Evolutionary conservation across 2,329 filamentous ascomycete species (phyloP).

Genomic region (Helotiales sp.): DNA sequence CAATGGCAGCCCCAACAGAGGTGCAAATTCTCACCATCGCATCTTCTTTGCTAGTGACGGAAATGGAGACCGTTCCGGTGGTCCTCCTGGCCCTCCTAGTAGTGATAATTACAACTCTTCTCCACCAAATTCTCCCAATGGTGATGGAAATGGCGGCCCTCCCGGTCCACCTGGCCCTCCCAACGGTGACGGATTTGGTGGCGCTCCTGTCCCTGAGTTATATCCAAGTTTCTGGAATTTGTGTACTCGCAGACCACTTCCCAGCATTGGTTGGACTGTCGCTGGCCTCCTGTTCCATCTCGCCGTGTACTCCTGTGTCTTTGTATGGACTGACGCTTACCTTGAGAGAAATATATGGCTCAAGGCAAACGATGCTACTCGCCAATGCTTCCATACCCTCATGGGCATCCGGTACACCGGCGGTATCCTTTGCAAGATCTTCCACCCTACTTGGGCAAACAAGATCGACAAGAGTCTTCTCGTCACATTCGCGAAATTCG

Average conservation of each 20-base stretch:
- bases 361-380: slow-evolving; percentile 20
- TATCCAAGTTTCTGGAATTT: neutral
- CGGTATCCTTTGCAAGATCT: slow-evolving; percentile 4
- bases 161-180: neutral
- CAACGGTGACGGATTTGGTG: neutral
- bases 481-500: neutral
- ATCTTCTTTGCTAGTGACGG: neutral
- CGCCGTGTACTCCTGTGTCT: slow-evolving; percentile 21
- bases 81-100: neutral
- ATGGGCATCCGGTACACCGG: neutral
- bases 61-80: neutral
- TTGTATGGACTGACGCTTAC: slow-evolving; percentile 9
- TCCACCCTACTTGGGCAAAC: neutral
- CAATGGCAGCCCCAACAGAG: neutral
- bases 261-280: slow-evolving; percentile 1
- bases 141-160: neutral
- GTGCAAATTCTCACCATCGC: neutral
- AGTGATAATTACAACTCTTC: neutral
- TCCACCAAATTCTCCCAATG: neutral
- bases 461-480: slow-evolving; percentile 3
- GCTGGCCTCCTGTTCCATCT: slow-evolving; percentile 10
- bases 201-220: neutral
- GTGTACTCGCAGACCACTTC: neutral
- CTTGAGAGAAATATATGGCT: slow-evolving; percentile 22
- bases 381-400: neutral